These are phyloP conservation scores for Cladosporium velox DNA, from an alignment of 2,329 filamentous ascomycete species.

Conservation along the genomic window DNA sequence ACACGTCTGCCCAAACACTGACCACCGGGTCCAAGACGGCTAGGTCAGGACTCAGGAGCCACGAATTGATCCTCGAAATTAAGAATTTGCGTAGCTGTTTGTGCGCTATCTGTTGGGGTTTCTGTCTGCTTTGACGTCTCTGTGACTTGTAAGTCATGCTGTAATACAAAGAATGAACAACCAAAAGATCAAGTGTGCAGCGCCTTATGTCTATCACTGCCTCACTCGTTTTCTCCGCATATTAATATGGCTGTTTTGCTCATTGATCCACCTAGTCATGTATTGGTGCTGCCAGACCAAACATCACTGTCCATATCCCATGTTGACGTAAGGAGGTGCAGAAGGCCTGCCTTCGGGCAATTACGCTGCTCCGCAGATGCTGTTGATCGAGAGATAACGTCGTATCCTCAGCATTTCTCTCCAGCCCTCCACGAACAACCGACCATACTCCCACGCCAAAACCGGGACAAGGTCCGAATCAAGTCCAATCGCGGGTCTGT, in stretches of 20 bases:
- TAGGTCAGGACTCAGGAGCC: too few species aligned
- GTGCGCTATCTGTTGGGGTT: not conserved
- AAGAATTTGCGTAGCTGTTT: not conserved
- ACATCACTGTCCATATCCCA: not conserved
- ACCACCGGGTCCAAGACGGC: too few species aligned
- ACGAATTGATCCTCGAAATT: not conserved
- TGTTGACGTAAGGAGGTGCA: not conserved
- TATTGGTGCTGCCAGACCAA: not conserved
- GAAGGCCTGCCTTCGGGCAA: not conserved
- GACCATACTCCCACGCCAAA: not conserved
- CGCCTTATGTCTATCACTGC: not conserved
- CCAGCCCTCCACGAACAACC: not conserved
- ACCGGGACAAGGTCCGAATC: not conserved
- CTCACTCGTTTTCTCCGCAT: not conserved
- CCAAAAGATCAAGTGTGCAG: not conserved
- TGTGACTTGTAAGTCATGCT: not conserved
- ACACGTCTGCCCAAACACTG: not conserved
- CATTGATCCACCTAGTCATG: not conserved
- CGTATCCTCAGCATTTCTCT: not conserved
- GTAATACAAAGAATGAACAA: not conserved
- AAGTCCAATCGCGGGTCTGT: not conserved
- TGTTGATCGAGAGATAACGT: not conserved
- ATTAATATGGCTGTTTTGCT: not conserved
- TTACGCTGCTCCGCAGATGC: not conserved
- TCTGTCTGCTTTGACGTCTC: not conserved